phyloP scores from a whole-genome alignment of 2,329 filamentous ascomycete species.

The Leptographium procerum region DNA sequence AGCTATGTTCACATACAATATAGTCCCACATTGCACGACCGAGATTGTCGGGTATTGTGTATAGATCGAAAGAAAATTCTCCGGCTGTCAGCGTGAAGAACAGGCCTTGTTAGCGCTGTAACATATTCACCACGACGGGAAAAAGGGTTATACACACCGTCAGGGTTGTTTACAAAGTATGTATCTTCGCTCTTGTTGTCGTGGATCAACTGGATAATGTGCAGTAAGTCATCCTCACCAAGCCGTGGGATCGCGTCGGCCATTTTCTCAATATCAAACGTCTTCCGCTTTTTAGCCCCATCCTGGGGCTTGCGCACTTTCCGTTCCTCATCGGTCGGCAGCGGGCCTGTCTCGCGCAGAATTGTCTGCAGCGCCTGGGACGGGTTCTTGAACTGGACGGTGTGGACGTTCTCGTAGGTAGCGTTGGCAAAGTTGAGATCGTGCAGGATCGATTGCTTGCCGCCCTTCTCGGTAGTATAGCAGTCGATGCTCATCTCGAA shows the following conservation, averaged over 20 bases:
- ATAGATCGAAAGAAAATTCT: slow-evolving; percentile 96
- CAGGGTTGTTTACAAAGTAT: slow-evolving; percentile 94
- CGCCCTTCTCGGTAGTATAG: slow-evolving; percentile 72
- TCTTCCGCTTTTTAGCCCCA: slow-evolving; percentile 66
- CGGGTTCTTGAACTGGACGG: slow-evolving; percentile 82
- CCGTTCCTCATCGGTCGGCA: slow-evolving; percentile 62
- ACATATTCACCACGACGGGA: neutral
- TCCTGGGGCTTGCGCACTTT: slow-evolving; percentile 55
- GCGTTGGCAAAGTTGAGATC: slow-evolving; percentile 83
- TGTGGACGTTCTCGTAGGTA: slow-evolving; percentile 73
- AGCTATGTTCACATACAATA: slow-evolving; percentile 28
- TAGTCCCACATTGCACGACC: slow-evolving; percentile 97
- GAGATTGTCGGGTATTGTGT: slow-evolving; percentile 83
- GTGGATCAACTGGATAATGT: slow-evolving; percentile 95
- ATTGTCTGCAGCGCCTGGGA: slow-evolving; percentile 71
- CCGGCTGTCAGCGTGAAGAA: slow-evolving; percentile 45
- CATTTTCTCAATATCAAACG: slow-evolving; percentile 86
- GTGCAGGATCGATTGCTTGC: slow-evolving; percentile 68
- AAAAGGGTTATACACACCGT: slow-evolving; percentile 44
- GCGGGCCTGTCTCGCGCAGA: slow-evolving; percentile 72
- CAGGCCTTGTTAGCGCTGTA: neutral
- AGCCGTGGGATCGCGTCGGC: slow-evolving; percentile 84
- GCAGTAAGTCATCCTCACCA: slow-evolving; percentile 81
- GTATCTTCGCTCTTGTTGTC: slow-evolving; percentile 92
- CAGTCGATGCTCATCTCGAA: slow-evolving; percentile 89